phyloP scores from a whole-genome alignment of 768 basidiomycete genomes.

The Russula foetens region DNA sequence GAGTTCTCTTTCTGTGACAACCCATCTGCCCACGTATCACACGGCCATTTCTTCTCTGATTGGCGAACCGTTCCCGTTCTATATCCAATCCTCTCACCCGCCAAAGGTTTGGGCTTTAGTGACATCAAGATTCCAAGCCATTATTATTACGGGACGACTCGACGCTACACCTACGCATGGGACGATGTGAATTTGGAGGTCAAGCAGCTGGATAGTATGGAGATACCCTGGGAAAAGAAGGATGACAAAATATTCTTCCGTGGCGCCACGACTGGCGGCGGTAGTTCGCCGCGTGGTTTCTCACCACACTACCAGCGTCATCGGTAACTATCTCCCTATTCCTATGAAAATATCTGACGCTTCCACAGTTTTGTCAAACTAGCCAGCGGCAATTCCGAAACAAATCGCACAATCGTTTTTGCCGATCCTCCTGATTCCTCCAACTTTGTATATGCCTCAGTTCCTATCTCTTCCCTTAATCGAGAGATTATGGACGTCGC shows the following conservation, averaged over 20 bases:
- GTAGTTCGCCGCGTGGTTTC: conserved; percentile 79
- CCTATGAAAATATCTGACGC: conserved; percentile 8
- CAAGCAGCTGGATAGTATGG: conserved; percentile 77
- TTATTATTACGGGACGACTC: conserved; percentile 85
- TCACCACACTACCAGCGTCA: conserved; percentile 80
- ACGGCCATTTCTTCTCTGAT: conserved; percentile 97
- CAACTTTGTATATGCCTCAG: conserved; percentile 49
- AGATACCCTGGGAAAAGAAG: conserved; percentile 84
- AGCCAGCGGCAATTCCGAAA: conserved; percentile 48
- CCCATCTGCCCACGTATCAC: conserved; percentile 78
- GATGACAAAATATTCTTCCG: conserved; percentile 87
- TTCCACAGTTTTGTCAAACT: conserved; percentile 60
- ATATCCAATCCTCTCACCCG: conserved; percentile 94
- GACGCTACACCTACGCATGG: conserved; percentile 86
- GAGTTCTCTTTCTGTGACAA: conserved; percentile 69
- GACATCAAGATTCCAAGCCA: conserved; percentile 95
- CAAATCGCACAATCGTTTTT: conserved; percentile 59
- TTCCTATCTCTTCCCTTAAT: conserved; percentile 58
- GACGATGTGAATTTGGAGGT: conserved; percentile 66
- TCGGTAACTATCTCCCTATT: conserved; percentile 36
- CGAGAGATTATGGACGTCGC: conserved; percentile 79
- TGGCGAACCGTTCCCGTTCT: conserved; percentile 83
- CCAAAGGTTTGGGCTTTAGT: conserved; percentile 73
- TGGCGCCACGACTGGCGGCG: conserved; percentile 93
- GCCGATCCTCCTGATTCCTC: conserved; percentile 53